phyloP scores from a whole-genome alignment of 495 filamentous ascomycete species.

The Rhypophila decipiens region DNA sequence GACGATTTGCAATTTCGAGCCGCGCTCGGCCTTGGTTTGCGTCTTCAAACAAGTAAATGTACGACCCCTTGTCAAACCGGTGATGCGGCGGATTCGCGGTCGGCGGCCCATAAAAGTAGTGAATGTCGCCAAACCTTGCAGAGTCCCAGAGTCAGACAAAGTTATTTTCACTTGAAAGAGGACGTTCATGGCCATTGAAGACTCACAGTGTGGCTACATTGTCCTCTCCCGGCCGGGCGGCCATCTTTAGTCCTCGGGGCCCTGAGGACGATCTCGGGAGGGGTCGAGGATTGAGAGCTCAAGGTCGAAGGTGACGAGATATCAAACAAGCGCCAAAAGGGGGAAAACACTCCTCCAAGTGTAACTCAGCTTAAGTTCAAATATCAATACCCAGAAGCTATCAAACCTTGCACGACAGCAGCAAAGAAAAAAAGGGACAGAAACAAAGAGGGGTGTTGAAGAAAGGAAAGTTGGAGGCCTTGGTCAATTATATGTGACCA shows the following conservation, averaged over 20 bases:
- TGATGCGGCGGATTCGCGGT: constrained; percentile 67
- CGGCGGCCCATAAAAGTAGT: constrained; percentile 79
- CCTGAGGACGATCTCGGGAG: no score
- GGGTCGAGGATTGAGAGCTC: background rate
- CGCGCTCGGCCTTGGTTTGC: constrained; percentile 59
- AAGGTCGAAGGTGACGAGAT: background rate
- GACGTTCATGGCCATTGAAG: background rate
- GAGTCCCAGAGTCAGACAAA: constrained; percentile 8
- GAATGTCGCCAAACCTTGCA: constrained; percentile 76
- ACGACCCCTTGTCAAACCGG: constrained; percentile 83
- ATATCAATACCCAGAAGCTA: background rate
- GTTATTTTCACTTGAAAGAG: background rate
- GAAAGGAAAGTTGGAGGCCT: no score
- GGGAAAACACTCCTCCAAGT: background rate
- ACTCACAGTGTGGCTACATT: constrained; percentile 73
- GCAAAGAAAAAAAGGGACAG: background rate
- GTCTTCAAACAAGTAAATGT: constrained; percentile 81
- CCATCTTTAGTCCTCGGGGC: constrained; percentile 52
- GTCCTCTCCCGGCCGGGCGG: constrained; percentile 70
- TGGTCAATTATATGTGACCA: no score
- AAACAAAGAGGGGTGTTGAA: background rate
- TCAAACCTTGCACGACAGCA: background rate
- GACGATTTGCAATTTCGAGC: constrained; percentile 81
- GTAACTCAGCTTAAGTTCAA: constrained; percentile 1
- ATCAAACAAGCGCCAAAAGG: background rate